Conservation (phyloP, 2,329 filamentous ascomycete genomes). For the Alternaria triticimaculans region DNA sequence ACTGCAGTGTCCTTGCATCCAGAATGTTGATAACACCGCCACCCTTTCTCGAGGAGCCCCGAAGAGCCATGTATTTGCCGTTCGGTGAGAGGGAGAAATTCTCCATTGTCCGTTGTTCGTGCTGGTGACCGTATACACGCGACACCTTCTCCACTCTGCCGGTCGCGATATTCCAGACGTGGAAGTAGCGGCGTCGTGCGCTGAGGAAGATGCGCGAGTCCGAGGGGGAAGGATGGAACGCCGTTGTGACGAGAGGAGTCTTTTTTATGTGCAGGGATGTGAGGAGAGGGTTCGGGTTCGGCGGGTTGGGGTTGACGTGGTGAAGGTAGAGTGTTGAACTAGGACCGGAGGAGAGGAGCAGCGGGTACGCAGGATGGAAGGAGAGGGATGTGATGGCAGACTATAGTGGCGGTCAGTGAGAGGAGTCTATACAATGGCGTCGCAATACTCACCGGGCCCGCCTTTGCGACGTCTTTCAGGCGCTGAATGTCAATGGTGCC, state of each 20-base stretch:
- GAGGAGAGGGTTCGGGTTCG: conserved; percentile 83
- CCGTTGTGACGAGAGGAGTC: conserved; percentile 82
- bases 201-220: conserved; percentile 87
- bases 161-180: conserved; percentile 87
- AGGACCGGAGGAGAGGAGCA: conserved; percentile 87
- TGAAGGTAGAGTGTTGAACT: conserved; percentile 87
- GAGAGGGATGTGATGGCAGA: conserved; percentile 81
- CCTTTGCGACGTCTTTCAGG: conserved; percentile 81
- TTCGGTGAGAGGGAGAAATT: conserved; percentile 86
- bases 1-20: conserved; percentile 80
- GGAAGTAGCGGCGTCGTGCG: conserved; percentile 88
- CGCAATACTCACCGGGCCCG: conserved; percentile 65
- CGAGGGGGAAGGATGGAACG: conserved; percentile 72
- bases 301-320: conserved; percentile 78
- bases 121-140: conserved; percentile 74
- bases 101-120: conserved; percentile 91
- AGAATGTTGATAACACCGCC: conserved; percentile 89
- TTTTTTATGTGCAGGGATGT: conserved; percentile 87
- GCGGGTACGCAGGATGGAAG: conserved; percentile 88
- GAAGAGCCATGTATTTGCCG: conserved; percentile 82
- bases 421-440: not conserved
- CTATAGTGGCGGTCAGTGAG: conserved; percentile 31
- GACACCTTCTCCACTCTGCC: conserved; percentile 84
- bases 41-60: conserved; percentile 80
- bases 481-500: conserved; percentile 91